These are phyloP conservation scores for Amylocystis lapponica DNA, from an alignment of 768 basidiomycete species.

Conservation along the genomic window DNA sequence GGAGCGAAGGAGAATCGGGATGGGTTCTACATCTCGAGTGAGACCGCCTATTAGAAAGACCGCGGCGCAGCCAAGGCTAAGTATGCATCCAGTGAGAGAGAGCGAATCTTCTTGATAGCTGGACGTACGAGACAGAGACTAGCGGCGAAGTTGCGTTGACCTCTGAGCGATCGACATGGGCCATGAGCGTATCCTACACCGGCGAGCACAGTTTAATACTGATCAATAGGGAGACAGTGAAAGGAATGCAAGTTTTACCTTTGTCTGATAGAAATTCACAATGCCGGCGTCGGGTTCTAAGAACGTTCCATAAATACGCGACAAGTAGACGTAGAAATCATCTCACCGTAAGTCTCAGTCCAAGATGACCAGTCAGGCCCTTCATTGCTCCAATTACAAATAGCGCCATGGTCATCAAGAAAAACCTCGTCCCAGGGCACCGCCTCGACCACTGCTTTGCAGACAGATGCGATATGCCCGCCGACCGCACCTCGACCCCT, in stretches of 20 bases:
- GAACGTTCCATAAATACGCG: neutral
- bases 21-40: conserved; percentile 71
- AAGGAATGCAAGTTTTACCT: conserved; percentile 28
- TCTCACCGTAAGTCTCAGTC: conserved; percentile 71
- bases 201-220: neutral
- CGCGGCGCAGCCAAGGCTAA: conserved; percentile 81
- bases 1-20: conserved; percentile 80
- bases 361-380: conserved; percentile 68
- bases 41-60: conserved; percentile 86
- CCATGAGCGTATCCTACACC: conserved; percentile 86
- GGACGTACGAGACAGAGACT: conserved; percentile 84
- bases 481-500: conserved; percentile 63
- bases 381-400: conserved; percentile 45
- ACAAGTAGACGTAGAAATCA: neutral
- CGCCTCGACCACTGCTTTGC: conserved; percentile 50
- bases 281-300: conserved; percentile 94
- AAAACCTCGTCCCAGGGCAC: conserved; percentile 74
- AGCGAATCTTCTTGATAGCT: neutral
- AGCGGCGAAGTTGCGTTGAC: conserved; percentile 88
- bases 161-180: conserved; percentile 96
- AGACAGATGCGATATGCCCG: conserved; percentile 47
- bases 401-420: conserved; percentile 18
- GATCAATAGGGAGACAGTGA: neutral
- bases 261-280: conserved; percentile 90
- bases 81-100: neutral